Evolutionary conservation across 208 protist species (phyloP).

Genomic region (Trichomonas tenax): DNA sequence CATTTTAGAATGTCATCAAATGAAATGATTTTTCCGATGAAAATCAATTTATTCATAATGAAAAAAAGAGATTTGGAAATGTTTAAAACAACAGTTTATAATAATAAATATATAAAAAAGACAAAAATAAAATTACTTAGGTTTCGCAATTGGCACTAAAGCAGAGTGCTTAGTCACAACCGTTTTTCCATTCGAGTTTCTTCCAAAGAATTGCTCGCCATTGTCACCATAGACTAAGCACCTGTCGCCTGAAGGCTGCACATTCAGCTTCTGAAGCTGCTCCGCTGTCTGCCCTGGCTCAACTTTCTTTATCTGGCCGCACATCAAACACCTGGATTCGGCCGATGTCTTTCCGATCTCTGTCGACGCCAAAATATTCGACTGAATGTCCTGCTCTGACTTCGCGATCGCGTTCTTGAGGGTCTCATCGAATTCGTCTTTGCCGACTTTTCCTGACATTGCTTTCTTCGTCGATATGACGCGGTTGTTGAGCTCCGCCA

Average conservation of each 20-base stretch:
- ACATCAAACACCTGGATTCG: background rate
- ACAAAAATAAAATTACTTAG: background rate
- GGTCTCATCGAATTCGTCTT: background rate
- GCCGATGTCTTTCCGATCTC: background rate
- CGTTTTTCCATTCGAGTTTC: background rate
- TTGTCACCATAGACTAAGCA: background rate
- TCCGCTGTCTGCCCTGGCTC: background rate
- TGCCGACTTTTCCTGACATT: background rate
- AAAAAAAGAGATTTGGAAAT: too few relatives aligned
- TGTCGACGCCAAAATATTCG: background rate
- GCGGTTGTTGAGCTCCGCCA: background rate
- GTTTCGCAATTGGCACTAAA: background rate
- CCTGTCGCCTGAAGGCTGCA: background rate
- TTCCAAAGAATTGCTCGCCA: background rate
- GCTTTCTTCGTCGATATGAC: background rate
- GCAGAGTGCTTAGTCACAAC: background rate
- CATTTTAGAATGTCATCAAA: too few relatives aligned
- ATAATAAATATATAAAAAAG: background rate
- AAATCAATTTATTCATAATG: too few relatives aligned
- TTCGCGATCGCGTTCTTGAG: background rate
- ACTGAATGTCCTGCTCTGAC: background rate
- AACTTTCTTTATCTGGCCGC: background rate
- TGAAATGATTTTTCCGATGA: too few relatives aligned
- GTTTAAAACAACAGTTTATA: background rate
- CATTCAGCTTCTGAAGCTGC: background rate